Evolutionary conservation across 331 rosid species (phyloP), one percentile per base, ranked within the genome.

Genomic region (Stylosanthes scabra): DNA sequence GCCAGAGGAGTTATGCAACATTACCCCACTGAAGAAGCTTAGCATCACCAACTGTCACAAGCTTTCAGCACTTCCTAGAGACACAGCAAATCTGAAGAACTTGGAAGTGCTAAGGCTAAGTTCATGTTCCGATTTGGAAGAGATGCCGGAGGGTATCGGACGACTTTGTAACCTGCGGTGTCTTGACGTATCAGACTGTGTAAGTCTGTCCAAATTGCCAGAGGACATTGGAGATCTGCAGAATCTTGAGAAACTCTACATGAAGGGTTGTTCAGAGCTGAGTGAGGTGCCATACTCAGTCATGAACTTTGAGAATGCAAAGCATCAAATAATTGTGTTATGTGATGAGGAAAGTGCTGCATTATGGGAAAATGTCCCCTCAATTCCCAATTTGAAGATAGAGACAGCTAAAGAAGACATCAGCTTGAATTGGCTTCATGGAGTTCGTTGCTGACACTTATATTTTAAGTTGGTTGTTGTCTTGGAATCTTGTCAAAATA

Each of bases 111-210:
- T 90, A 49, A 84, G 91, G 83, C 87, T 90, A 11, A 81, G 81
- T 56, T 84, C 83, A 2, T 90, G 96, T 40, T 62, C 84, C 69
- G 76, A 27, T 45, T 70, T 90, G 69, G 13, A 0, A 62, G 57
- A 74, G 56, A 54, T 90, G 54, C 86, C 93, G 0, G 64, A 57
- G 6, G 81, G 83, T 11, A 63, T 59, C 5, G 5, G 27, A 59
- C 77, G 54, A 15, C 91, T 88, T 25, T 37, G 50, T 16, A 55
- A 77, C 7, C 64, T 86, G 37, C 34, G 37, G 5, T 31, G 77
- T 72, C 78, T 90, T 3, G 91, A 90, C 75, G 76, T 90, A 44
- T 86, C 89, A 0, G 63, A 88, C 52, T 88, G 89, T 78, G 64
- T 78, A 11, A 81, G 46, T 45, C 81, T 90, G 29, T 8, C 8